Evolutionary conservation across 208 protist genomes (phyloP), one percentile per base, ranked within the genome.

Genomic region (Trypanosoma cruzi): DNA sequence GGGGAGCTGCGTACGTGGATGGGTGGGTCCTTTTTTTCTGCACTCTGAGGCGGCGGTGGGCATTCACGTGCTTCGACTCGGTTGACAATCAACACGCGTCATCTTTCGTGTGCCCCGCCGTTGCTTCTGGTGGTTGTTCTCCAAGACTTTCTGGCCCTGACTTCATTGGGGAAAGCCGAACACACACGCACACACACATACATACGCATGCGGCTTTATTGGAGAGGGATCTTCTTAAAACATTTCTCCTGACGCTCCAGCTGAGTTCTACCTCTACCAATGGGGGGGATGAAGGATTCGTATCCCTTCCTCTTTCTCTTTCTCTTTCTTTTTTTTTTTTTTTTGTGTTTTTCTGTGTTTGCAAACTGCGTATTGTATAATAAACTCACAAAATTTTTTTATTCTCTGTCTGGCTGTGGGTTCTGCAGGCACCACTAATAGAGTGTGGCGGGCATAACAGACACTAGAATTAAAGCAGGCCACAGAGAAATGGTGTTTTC

Each of bases 401-500:
- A 40, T 5, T 14, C 29, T 46, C 7, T 11, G 59, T 24, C 29
- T n/a, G 32, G 32, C 18, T 36, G 32, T 26, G 53, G 18, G 13
- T 44, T 44, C 13, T 44, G 40, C 40, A 44, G 40, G 40, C 40
- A 20, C 8, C 8, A 2, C 40, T 20, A 44, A 44, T 44, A 44
- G 40, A 13, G 50, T 62, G 31, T 56, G 11, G 31, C 59, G 4
- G 32, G 66, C 52, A 63, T 44, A 10, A 16, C n/a, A 22, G 36
- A 32, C 18, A n/a, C 11, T 14, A 58, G 28, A 58, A 28, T 1
- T 11, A 32, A 58, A 32, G n/a, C 14, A 5, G 1, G 16, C 24
- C 48, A 52, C 7, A 52, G 48, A 52, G 48, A 4, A 26, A 64
- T 97, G 88, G 88, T 96, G 14, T 97, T 97, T 57, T 94, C 89